A percentile compares a stretch with the other conserved stretches of the same genome.
These are phyloP conservation scores for Colletotrichum spaethianum DNA, from an alignment of 2,329 filamentous ascomycete genomes.

Conservation along the genomic window DNA sequence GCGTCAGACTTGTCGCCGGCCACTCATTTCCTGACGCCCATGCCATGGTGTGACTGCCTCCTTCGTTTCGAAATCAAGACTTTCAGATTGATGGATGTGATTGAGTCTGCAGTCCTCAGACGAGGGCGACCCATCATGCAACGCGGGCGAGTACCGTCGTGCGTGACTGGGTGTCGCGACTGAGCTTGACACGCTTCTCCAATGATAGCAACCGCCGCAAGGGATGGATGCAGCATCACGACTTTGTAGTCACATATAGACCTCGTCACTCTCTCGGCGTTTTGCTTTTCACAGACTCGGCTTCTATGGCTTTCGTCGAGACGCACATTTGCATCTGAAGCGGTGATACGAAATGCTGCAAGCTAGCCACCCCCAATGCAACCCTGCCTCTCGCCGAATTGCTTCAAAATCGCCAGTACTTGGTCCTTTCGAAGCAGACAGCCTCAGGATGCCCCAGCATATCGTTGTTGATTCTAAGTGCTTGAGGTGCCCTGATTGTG, in stretches of 20 bases:
- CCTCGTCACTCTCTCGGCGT: constrained; percentile 10
- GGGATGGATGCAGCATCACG: constrained; percentile 18
- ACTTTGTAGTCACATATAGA: constrained; percentile 33
- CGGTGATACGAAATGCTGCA: constrained; percentile 10
- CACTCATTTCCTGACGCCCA: constrained; percentile 29
- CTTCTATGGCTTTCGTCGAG: not conserved
- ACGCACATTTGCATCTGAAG: constrained; percentile 2
- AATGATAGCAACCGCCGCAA: constrained; percentile 24
- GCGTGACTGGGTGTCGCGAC: not conserved
- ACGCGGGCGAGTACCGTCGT: constrained; percentile 15
- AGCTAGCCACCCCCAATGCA: constrained; percentile 17
- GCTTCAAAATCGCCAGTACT: not conserved
- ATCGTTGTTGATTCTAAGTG: not conserved
- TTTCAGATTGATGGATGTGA: constrained; percentile 33
- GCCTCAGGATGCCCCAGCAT: not conserved
- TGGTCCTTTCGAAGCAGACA: not conserved
- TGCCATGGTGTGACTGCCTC: constrained; percentile 31
- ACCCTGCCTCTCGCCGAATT: not conserved
- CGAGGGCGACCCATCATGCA: constrained; percentile 10
- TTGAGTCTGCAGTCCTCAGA: constrained; percentile 26
- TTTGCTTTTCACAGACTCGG: not conserved
- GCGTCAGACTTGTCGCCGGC: constrained; percentile 27
- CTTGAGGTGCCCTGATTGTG: not conserved
- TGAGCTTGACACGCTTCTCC: constrained; percentile 37
- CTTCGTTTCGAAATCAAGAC: constrained; percentile 30